Conservation (phyloP, 2,329 filamentous ascomycete genomes). For the Acrodontium crateriforme region DNA sequence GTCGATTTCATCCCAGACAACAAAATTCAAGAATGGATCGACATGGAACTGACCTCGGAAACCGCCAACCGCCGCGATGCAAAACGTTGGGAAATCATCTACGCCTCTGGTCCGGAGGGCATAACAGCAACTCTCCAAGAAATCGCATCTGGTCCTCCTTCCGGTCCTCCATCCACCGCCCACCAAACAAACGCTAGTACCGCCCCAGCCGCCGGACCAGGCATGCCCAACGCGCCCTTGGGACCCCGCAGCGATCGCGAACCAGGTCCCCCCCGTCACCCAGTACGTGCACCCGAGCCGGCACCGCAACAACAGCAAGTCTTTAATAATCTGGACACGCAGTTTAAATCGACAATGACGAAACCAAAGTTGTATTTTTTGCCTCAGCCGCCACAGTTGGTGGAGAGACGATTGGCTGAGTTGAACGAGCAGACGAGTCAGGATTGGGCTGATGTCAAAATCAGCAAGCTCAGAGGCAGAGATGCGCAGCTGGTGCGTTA, state of each 20-base stretch:
- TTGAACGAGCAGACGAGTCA: slow-evolving; percentile 34
- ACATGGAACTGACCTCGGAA: slow-evolving; percentile 44
- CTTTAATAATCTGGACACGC: slow-evolving; percentile 36
- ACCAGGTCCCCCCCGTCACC: slow-evolving; percentile 1
- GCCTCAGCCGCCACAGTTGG: slow-evolving; percentile 52
- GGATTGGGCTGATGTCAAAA: slow-evolving; percentile 23
- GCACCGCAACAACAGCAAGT: slow-evolving; percentile 2
- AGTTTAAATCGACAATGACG: slow-evolving; percentile 45
- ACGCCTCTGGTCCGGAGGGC: too few species aligned
- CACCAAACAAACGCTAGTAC: slow-evolving; percentile 6
- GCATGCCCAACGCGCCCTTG: slow-evolving; percentile 14
- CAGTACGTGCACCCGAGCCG: not conserved
- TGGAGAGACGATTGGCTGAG: slow-evolving; percentile 48
- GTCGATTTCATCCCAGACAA: slow-evolving; percentile 80
- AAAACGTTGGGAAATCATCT: slow-evolving; percentile 60
- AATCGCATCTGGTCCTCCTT: too few species aligned
- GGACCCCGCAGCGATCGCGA: slow-evolving; percentile 8
- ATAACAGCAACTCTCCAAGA: slow-evolving; percentile 24
- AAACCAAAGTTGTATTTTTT: slow-evolving; percentile 54
- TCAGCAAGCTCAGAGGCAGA: slow-evolving; percentile 16
- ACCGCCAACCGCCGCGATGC: slow-evolving; percentile 26
- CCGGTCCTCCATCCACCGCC: too few species aligned
- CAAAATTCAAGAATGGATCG: slow-evolving; percentile 58
- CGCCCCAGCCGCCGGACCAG: slow-evolving; percentile 8
- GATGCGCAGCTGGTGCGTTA: slow-evolving; percentile 27